Conservation (phyloP, 345 rosid genomes). For the Bretschneidera sinensis region DNA sequence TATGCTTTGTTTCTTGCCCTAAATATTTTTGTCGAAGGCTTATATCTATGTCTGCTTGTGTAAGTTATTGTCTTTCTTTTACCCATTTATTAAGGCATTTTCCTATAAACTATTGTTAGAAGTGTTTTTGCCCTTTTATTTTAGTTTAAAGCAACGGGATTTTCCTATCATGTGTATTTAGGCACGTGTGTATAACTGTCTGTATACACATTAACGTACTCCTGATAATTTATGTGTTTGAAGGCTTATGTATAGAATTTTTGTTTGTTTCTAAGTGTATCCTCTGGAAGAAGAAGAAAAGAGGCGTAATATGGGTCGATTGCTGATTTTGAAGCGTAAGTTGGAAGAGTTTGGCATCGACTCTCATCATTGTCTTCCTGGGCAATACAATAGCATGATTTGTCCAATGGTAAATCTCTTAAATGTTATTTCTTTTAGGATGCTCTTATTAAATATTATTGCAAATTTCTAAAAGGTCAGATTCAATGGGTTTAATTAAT, state of each 20-base stretch:
- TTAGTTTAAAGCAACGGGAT: neutral
- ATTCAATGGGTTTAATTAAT: neutral
- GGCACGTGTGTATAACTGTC: constrained; percentile 1
- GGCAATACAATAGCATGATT: constrained; percentile 48
- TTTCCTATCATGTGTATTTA: neutral
- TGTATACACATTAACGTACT: neutral
- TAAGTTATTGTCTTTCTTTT: neutral
- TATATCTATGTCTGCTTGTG: neutral
- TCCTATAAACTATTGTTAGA: neutral
- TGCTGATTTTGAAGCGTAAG: constrained; percentile 41
- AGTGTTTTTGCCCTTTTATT: neutral
- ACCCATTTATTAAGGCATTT: too few relatives aligned
- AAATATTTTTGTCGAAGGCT: constrained; percentile 4
- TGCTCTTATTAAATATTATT: neutral
- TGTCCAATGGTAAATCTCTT: constrained; percentile 59
- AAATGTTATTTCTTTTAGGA: constrained; percentile 1
- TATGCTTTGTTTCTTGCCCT: neutral
- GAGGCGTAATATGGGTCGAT: constrained; percentile 8
- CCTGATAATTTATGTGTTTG: constrained; percentile 1
- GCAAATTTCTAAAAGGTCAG: neutral
- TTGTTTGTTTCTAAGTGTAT: constrained; percentile 26
- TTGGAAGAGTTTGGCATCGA: constrained; percentile 50
- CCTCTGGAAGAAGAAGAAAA: constrained; percentile 22
- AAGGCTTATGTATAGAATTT: neutral
- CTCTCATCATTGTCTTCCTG: constrained; percentile 35